Percentiles rank a stretch among this genome's conserved stretches.
Evolutionary conservation across 2,329 filamentous ascomycete species (phyloP).

Genomic region (Fusarium buharicum): DNA sequence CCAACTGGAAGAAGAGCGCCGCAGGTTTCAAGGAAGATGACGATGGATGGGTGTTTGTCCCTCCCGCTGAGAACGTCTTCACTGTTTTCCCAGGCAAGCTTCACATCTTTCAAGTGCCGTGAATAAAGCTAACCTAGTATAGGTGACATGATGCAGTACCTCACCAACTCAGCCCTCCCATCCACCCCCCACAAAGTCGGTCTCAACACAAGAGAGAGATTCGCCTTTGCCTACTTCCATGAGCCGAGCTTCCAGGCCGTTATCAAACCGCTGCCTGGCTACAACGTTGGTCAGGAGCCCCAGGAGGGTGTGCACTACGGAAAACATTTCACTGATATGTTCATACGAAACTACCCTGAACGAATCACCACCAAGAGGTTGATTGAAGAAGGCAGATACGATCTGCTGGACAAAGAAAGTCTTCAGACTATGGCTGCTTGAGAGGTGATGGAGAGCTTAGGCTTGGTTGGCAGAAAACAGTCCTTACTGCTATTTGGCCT

Average conservation of each 20-base stretch:
- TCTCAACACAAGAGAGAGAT: constrained; percentile 59
- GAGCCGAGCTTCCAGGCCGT: constrained; percentile 61
- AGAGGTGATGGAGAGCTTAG: not conserved
- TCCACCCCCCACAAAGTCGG: constrained; percentile 63
- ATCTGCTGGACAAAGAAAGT: constrained; percentile 1
- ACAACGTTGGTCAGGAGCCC: constrained; percentile 47
- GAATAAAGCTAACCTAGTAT: not conserved
- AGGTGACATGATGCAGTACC: constrained; percentile 64
- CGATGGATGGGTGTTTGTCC: constrained; percentile 60
- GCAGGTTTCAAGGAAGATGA: constrained; percentile 58
- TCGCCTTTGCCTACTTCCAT: constrained; percentile 63
- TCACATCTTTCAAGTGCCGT: not conserved
- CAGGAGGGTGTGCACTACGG: constrained; percentile 60
- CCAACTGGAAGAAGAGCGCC: constrained; percentile 59
- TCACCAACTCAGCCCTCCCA: constrained; percentile 57
- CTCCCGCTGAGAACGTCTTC: constrained; percentile 56
- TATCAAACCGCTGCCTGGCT: constrained; percentile 55
- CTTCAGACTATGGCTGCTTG: constrained; percentile 9
- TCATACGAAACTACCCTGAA: constrained; percentile 60
- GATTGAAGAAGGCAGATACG: constrained; percentile 6
- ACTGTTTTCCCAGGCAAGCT: constrained; percentile 60
- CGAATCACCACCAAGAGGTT: constrained; percentile 55
- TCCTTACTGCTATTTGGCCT: not conserved
- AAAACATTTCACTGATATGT: constrained; percentile 64
- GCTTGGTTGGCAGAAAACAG: not conserved